phyloP scores from a whole-genome alignment of 495 filamentous ascomycete species.

The Xylaria longipes region DNA sequence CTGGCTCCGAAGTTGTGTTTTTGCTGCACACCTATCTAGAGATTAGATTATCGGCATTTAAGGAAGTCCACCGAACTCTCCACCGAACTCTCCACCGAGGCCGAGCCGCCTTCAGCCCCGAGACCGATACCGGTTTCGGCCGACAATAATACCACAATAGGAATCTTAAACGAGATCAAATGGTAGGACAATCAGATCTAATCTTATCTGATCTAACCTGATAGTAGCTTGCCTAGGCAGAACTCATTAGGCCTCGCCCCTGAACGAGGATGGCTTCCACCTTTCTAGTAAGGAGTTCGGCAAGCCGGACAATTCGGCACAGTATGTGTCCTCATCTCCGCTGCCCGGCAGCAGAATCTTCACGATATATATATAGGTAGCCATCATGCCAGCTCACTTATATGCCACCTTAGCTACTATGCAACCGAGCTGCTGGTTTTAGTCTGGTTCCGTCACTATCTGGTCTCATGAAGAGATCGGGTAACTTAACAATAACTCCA shows the following conservation, averaged over 20 bases:
- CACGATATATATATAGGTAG: background rate
- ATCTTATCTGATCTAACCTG: constrained; percentile 41
- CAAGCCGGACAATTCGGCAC: constrained; percentile 6
- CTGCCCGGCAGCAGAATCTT: background rate
- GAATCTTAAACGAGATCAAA: constrained; percentile 2
- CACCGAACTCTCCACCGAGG: constrained; percentile 10
- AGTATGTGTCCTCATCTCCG: constrained; percentile 9
- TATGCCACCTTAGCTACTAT: background rate
- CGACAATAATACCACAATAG: constrained; percentile 4
- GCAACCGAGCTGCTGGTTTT: background rate
- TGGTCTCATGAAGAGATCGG: background rate
- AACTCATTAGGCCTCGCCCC: background rate
- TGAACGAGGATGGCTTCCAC: constrained; percentile 1
- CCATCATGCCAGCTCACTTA: background rate
- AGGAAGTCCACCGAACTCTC: constrained; percentile 5
- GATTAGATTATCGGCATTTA: constrained; percentile 5
- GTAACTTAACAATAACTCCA: background rate
- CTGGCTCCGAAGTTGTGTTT: background rate
- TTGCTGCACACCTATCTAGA: background rate
- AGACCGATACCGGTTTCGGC: constrained; percentile 26
- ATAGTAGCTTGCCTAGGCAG: background rate
- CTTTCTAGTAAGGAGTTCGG: background rate
- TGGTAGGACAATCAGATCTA: constrained; percentile 29
- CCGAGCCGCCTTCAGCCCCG: constrained; percentile 16
- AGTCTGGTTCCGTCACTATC: background rate